phyloP scores from a whole-genome alignment of 1,284 basidiomycete species.

The Anthracocystis setariae region DNA sequence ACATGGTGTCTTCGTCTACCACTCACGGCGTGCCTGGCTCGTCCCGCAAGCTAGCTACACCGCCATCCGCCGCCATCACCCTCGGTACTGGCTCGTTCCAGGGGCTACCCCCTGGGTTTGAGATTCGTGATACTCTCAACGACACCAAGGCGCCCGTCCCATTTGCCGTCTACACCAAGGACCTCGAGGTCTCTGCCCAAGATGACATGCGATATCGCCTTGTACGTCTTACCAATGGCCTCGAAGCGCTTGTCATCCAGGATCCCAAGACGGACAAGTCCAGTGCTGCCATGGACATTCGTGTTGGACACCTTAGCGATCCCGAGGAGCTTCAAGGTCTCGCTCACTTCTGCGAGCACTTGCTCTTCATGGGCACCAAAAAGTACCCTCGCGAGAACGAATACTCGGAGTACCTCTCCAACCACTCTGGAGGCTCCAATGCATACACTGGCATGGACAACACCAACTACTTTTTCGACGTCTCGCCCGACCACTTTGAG shows the following conservation, averaged over 20 bases:
- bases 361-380: slow-evolving; percentile 85
- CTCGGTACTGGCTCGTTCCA: slow-evolving; percentile 34
- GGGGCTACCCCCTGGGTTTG: slow-evolving; percentile 45
- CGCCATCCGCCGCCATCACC: slow-evolving; percentile 33
- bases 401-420: slow-evolving; percentile 78
- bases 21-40: slow-evolving; percentile 26
- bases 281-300: slow-evolving; percentile 92
- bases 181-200: slow-evolving; percentile 44
- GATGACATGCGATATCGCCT: slow-evolving; percentile 70
- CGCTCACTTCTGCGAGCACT: slow-evolving; percentile 93
- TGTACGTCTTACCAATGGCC: slow-evolving; percentile 84
- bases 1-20: slow-evolving; percentile 19
- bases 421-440: slow-evolving; percentile 91
- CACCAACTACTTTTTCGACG: slow-evolving; percentile 93
- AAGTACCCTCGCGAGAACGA: slow-evolving; percentile 67
- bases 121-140: slow-evolving; percentile 42
- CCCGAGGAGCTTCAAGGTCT: slow-evolving; percentile 76
- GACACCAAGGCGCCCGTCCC: slow-evolving; percentile 42
- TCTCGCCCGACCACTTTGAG: slow-evolving; percentile 83
- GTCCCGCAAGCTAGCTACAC: slow-evolving; percentile 42
- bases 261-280: slow-evolving; percentile 92
- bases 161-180: slow-evolving; percentile 59
- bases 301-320: slow-evolving; percentile 92
- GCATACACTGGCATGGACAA: slow-evolving; percentile 93
- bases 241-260: slow-evolving; percentile 86